These are phyloP conservation scores for Dipteronia dyeriana DNA, from an alignment of 345 rosid species.

Conservation along the genomic window DNA sequence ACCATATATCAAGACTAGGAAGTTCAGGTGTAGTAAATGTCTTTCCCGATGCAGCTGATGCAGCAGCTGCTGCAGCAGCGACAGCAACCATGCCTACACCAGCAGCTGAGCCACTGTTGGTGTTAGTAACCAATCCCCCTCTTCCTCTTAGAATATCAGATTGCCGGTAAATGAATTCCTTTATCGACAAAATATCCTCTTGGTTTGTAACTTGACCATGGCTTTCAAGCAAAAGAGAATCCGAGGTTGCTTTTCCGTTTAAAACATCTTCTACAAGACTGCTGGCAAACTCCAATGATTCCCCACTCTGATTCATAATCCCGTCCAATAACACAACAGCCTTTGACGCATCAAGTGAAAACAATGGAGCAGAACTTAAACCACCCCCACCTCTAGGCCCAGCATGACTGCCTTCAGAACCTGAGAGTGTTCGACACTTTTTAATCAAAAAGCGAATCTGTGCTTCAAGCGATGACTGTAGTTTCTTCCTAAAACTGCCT, in stretches of 20 bases:
- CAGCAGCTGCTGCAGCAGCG: conserved; percentile 91
- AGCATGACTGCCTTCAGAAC: conserved; percentile 54
- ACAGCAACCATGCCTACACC: conserved; percentile 87
- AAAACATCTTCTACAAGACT: conserved; percentile 77
- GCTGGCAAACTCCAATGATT: conserved; percentile 67
- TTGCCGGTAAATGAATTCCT: conserved; percentile 72
- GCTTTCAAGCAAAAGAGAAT: conserved; percentile 75
- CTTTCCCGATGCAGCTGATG: conserved; percentile 73
- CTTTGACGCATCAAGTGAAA: conserved; percentile 78
- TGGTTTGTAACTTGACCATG: conserved; percentile 54
- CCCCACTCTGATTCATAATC: conserved; percentile 45
- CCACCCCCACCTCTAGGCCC: conserved; percentile 63
- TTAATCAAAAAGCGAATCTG: conserved; percentile 78
- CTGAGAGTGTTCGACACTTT: conserved; percentile 67
- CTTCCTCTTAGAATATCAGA: conserved; percentile 78
- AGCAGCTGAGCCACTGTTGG: conserved; percentile 53
- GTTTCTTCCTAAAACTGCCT: conserved; percentile 68
- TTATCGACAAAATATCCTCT: conserved; percentile 63
- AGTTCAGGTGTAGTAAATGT: conserved; percentile 52
- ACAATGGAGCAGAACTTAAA: conserved; percentile 63
- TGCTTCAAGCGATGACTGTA: conserved; percentile 78
- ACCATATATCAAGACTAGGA: conserved; percentile 67
- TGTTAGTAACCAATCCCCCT: conserved; percentile 57
- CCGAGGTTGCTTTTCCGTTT: conserved; percentile 67
- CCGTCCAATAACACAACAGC: conserved; percentile 70